Evolutionary conservation across 1,139 yeast genomes (phyloP), one percentile per base, ranked within the genome.

Genomic region (Kodamaea sp.): DNA sequence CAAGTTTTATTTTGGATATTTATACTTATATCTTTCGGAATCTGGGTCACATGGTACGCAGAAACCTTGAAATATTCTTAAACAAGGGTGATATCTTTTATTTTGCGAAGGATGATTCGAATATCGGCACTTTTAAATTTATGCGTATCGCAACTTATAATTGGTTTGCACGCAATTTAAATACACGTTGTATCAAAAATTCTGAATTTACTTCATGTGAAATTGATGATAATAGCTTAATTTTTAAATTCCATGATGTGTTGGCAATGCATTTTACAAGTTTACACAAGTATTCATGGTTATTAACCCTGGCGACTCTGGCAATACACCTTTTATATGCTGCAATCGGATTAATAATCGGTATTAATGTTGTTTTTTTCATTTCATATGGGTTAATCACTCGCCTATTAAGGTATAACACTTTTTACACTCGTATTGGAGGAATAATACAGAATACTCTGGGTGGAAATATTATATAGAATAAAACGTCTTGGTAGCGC

Each of bases 241-340:
- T 67, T 3, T 67, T 62, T 51, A 58, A 57, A 41, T 61, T 67
- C 35, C 47, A 59, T 7, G 43, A 49, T 4, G 61, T 62, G 2
- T 37, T 65, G 24, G 40, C 39, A 11, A 23, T 32, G 20, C 42
- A 43, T 34, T 58, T 41, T 38, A 58, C 52, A 3, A 37, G 26
- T 24, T 46, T 48, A 31, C 31, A 11, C 10, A 9, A 23, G 22
- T 5, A 32, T 24, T 8, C 32, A 31, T 38, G 41, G 35, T 7
- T 30, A 5, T 40, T 55, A 32, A 57, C 58, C 8, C 9, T 41
- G 32, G 37, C 52, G 11, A 58, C 67, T 10, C 44, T 66, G n/a
- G n/a, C 44, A 15, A 36, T 61, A 6, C 66, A 58, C 51, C 39
- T 60, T 27, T 8, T 46, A 4, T 67, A 63, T 44, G 65, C 63